These are phyloP conservation scores for Fusarium sp. DNA, from an alignment of 2,329 filamentous ascomycete genomes.

Conservation along the genomic window DNA sequence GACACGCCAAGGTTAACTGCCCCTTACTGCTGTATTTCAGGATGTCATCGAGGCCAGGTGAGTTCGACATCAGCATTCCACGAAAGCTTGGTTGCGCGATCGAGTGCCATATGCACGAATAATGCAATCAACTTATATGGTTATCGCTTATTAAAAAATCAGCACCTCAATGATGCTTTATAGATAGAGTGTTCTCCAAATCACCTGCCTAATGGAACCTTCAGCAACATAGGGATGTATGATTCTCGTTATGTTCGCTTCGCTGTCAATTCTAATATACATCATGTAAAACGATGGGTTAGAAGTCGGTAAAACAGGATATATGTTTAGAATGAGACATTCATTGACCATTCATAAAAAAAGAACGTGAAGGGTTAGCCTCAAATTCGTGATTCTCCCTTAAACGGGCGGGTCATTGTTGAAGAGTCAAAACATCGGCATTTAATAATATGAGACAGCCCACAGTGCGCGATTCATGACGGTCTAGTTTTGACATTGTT, in stretches of 20 bases:
- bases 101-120: not conserved
- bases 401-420: not conserved
- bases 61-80: not conserved
- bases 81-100: not conserved
- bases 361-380: not conserved
- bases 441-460: not conserved
- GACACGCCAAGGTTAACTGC: not conserved
- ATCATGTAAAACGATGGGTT: too few species aligned
- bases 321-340: not conserved
- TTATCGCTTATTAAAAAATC: not conserved
- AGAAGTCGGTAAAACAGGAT: not conserved
- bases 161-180: not conserved
- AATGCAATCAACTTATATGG: not conserved
- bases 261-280: too few species aligned
- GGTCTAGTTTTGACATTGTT: not conserved
- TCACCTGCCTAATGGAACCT: not conserved
- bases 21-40: not conserved
- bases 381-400: not conserved
- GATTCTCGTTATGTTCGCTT: too few species aligned
- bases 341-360: not conserved
- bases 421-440: not conserved
- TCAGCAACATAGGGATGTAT: not conserved
- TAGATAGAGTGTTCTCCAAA: not conserved
- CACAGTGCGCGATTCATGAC: not conserved
- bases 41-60: not conserved